A percentile compares a stretch with the other conserved stretches of the same genome.
Evolutionary conservation across 176 grass and related monocot species (phyloP).

Genomic region (Musa acuminata): DNA sequence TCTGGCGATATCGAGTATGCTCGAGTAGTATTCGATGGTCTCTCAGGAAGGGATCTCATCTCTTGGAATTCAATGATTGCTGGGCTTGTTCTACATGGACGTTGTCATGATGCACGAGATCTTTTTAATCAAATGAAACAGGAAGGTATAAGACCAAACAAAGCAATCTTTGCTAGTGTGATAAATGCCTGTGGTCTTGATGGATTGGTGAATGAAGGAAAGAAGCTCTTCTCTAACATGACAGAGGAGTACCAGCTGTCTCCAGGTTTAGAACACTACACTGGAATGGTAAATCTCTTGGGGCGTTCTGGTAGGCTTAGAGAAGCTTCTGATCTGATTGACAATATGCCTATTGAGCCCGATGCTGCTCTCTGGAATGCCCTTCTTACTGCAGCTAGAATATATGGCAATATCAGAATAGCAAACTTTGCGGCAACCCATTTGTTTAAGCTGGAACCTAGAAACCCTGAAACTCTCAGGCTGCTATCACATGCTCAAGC

Average conservation of each 20-base stretch:
- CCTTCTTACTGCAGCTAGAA: conserved; percentile 44
- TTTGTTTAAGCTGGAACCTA: conserved; percentile 39
- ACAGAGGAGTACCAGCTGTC: conserved; percentile 31
- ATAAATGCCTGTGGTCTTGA: conserved; percentile 56
- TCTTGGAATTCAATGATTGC: conserved; percentile 65
- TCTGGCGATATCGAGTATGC: conserved; percentile 48
- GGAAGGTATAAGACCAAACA: conserved; percentile 31
- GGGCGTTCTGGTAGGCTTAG: conserved; percentile 49
- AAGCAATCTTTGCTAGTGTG: conserved; percentile 44
- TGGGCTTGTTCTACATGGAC: conserved; percentile 42
- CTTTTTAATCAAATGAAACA: conserved; percentile 50
- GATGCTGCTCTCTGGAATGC: conserved; percentile 46
- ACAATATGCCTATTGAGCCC: conserved; percentile 44
- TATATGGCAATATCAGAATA: conserved; percentile 42
- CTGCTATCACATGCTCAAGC: conserved; percentile 36
- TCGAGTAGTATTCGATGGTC: conserved; percentile 46
- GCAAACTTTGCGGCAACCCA: conserved; percentile 38
- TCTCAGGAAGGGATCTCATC: conserved; percentile 46
- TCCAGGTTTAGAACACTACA: conserved; percentile 54
- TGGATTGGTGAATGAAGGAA: conserved; percentile 39
- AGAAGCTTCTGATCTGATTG: conserved; percentile 55
- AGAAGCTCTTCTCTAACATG: conserved; percentile 41
- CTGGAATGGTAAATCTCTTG: conserved; percentile 45
- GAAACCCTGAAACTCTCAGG: conserved; percentile 29
- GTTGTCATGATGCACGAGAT: conserved; percentile 32